A percentile compares a stretch with the other conserved stretches of the same genome.
Evolutionary conservation across 2,329 filamentous ascomycete genomes (phyloP).

Genomic region (Stylonectria norvegica): DNA sequence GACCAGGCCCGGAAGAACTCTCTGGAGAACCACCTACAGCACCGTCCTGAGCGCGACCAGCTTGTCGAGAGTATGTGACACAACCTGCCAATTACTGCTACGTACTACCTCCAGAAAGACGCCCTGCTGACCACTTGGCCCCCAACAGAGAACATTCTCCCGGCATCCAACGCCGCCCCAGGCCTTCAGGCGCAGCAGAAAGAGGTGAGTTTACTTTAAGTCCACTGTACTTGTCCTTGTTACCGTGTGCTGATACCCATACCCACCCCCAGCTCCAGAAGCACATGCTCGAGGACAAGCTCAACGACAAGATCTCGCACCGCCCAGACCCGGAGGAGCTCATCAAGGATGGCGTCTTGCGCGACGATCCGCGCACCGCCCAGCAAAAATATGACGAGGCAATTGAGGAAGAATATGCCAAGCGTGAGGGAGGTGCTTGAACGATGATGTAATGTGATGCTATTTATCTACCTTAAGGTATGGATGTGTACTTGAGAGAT

Average conservation of each 20-base stretch:
- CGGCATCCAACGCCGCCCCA: slow-evolving; percentile 72
- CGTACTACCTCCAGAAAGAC: slow-evolving; percentile 2
- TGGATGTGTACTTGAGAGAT: too few relatives aligned
- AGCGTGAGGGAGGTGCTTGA: slow-evolving; percentile 60
- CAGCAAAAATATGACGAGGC: slow-evolving; percentile 58
- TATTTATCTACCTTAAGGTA: too few relatives aligned
- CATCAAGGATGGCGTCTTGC: slow-evolving; percentile 75
- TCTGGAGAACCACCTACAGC: slow-evolving; percentile 67
- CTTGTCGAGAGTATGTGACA: slow-evolving; percentile 76
- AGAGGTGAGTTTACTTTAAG: slow-evolving; percentile 47
- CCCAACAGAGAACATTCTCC: slow-evolving; percentile 75
- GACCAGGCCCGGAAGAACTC: slow-evolving; percentile 60
- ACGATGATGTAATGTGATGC: slow-evolving; percentile 23
- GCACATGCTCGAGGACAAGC: slow-evolving; percentile 79
- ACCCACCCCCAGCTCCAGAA: slow-evolving; percentile 60
- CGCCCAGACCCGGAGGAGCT: slow-evolving; percentile 74
- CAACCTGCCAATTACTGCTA: background rate
- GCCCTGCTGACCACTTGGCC: slow-evolving; percentile 19
- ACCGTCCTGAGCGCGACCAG: slow-evolving; percentile 71
- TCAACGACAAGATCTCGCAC: slow-evolving; percentile 82
- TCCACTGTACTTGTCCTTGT: slow-evolving; percentile 10
- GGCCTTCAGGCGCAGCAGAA: slow-evolving; percentile 75
- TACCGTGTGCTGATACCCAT: background rate
- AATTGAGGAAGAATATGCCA: slow-evolving; percentile 62
- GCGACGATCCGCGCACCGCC: slow-evolving; percentile 59